phyloP scores from a whole-genome alignment of 441 rosid species.

The Gossypium davidsonii region DNA sequence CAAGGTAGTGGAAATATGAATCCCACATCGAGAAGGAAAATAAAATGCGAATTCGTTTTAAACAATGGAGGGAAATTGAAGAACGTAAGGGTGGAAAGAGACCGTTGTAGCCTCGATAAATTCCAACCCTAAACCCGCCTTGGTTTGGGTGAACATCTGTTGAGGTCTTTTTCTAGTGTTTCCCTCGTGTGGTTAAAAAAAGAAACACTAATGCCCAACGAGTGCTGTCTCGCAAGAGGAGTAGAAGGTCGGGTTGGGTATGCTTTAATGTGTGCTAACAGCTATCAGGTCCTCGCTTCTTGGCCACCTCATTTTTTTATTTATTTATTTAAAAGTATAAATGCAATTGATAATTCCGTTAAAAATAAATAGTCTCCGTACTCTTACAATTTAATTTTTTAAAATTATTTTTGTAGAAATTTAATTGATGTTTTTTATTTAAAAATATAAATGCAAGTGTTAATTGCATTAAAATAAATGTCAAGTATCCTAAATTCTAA shows the following conservation, averaged over 20 bases:
- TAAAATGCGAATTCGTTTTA: not conserved
- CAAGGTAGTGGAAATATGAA: not conserved
- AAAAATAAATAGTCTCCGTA: too few relatives aligned
- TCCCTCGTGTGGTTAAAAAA: slow-evolving; percentile 4
- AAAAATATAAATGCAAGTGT: too few relatives aligned
- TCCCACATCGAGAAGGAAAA: not conserved
- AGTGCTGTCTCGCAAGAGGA: not conserved
- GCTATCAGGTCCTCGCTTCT: slow-evolving; percentile 12
- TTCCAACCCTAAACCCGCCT: not conserved
- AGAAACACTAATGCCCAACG: not conserved
- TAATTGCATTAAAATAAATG: too few relatives aligned
- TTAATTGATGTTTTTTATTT: too few relatives aligned
- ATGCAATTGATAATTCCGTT: too few relatives aligned
- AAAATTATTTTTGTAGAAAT: not conserved
- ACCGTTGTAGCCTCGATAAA: not conserved
- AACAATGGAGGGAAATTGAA: rapidly evolving
- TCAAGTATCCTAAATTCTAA: too few relatives aligned
- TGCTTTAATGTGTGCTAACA: not conserved
- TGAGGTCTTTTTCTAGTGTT: slow-evolving; percentile 1
- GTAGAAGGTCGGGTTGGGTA: slow-evolving; percentile 7
- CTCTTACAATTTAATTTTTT: too few relatives aligned
- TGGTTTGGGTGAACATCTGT: not conserved
- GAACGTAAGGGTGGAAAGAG: not conserved
- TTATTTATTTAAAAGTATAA: not conserved
- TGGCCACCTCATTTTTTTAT: not conserved